phyloP scores from a whole-genome alignment of 257 asterid species.

The Nicotiana tabacum region DNA sequence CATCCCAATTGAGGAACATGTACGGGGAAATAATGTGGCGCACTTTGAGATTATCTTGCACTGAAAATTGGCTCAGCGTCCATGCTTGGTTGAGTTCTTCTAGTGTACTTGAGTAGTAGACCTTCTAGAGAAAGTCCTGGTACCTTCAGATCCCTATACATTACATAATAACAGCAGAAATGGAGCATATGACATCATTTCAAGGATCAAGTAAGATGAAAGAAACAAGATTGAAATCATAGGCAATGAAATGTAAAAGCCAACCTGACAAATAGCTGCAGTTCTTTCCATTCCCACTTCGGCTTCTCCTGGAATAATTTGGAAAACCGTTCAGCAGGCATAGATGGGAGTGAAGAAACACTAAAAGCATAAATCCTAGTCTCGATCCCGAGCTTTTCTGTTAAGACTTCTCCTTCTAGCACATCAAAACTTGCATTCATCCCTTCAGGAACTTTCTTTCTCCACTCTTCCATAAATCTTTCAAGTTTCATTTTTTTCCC shows the following conservation, averaged over 20 bases:
- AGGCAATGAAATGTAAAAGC: conserved; percentile 5
- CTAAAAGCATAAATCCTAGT: conserved; percentile 64
- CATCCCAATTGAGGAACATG: not conserved
- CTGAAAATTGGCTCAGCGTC: conserved; percentile 80
- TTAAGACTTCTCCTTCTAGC: conserved; percentile 87
- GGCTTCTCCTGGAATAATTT: conserved; percentile 54
- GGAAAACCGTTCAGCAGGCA: conserved; percentile 68
- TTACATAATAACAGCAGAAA: conserved; percentile 7
- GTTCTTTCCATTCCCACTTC: conserved; percentile 92
- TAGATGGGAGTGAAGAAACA: conserved; percentile 61
- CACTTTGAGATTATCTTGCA: conserved; percentile 44
- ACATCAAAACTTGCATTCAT: conserved; percentile 54
- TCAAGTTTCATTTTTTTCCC: conserved; percentile 68
- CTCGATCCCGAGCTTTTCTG: conserved; percentile 69
- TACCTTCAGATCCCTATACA: conserved; percentile 67
- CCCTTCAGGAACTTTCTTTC: conserved; percentile 56
- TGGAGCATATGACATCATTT: not conserved
- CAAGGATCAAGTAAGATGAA: not conserved
- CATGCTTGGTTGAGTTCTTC: conserved; percentile 63
- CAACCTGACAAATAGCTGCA: conserved; percentile 78
- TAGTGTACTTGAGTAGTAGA: conserved; percentile 80
- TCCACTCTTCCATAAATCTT: conserved; percentile 69
- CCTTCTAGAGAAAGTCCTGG: conserved; percentile 92
- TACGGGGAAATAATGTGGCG: not conserved
- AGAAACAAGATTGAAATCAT: not conserved